Conservation (phyloP, 495 filamentous ascomycete genomes). For the Trypethelium eluteriae region DNA sequence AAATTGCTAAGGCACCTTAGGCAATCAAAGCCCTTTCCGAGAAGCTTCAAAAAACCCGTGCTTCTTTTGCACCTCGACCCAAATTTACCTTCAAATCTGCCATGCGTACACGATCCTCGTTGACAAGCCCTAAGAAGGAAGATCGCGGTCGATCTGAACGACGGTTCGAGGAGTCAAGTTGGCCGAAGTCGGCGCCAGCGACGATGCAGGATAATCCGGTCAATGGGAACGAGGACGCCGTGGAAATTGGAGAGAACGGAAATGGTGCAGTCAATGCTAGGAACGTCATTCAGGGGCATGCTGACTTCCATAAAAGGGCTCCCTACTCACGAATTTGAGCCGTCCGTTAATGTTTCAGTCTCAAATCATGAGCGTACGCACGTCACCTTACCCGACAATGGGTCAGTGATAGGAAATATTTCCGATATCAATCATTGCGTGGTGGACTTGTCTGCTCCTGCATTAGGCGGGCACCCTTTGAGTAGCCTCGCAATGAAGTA, state of each 20-base stretch:
- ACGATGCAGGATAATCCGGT: neutral
- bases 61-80: conserved; percentile 52
- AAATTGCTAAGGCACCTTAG: conserved; percentile 31
- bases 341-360: conserved; percentile 54
- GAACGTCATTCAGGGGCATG: neutral
- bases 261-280: conserved; percentile 1
- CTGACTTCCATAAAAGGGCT: conserved; percentile 24
- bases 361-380: conserved; percentile 56
- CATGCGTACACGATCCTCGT: conserved; percentile 4
- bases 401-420: conserved; percentile 63
- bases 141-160: neutral
- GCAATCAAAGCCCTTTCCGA: conserved; percentile 62
- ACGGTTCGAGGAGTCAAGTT: neutral
- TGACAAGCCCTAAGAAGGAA: conserved; percentile 11
- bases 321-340: conserved; percentile 53
- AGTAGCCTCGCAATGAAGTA: conserved; percentile 65
- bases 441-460: conserved; percentile 66
- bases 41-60: conserved; percentile 52
- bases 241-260: neutral
- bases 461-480: conserved; percentile 52
- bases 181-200: conserved; percentile 2
- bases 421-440: conserved; percentile 65
- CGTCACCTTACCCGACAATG: conserved; percentile 63
- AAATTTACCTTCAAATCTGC: conserved; percentile 67
- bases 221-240: neutral